Conservation (phyloP, 129 eudicot species). For the Chrysanthemum lavandulifolium region DNA sequence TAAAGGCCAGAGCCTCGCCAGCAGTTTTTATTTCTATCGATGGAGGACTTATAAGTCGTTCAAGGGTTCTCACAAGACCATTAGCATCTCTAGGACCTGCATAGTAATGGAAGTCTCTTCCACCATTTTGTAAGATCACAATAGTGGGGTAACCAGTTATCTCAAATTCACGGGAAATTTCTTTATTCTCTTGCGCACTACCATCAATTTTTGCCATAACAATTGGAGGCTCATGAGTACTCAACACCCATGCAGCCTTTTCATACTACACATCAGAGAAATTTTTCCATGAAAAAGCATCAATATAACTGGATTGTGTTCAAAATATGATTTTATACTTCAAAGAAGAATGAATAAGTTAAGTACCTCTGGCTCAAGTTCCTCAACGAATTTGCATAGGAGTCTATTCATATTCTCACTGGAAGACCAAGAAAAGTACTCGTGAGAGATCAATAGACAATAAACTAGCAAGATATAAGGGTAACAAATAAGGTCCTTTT, state of each 20-base stretch:
- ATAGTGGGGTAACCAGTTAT: slow-evolving; percentile 64
- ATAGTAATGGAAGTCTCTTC: slow-evolving; percentile 41
- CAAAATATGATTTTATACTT: not conserved
- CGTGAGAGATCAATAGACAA: not conserved
- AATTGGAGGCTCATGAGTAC: slow-evolving; percentile 59
- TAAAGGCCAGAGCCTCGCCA: slow-evolving; percentile 29
- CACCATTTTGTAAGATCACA: slow-evolving; percentile 59
- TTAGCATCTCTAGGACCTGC: slow-evolving; percentile 66
- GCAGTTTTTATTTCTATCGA: slow-evolving; percentile 51
- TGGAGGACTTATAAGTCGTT: slow-evolving; percentile 54
- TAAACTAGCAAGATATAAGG: not conserved
- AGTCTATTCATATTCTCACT: not conserved
- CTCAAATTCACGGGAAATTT: slow-evolving; percentile 32
- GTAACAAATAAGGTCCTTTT: no score
- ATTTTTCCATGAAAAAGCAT: no score
- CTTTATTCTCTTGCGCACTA: slow-evolving; percentile 44
- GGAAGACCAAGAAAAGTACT: not conserved
- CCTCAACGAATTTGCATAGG: slow-evolving; percentile 28
- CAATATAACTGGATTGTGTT: no score
- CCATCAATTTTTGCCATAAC: slow-evolving; percentile 67
- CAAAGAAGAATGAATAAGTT: not conserved
- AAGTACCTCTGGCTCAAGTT: slow-evolving; percentile 70
- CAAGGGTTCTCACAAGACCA: slow-evolving; percentile 52
- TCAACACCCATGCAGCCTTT: slow-evolving; percentile 58
- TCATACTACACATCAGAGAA: slow-evolving; percentile 40